Evolutionary conservation across 2,329 filamentous ascomycete species (phyloP).

Genomic region (Arthroderma sp.): DNA sequence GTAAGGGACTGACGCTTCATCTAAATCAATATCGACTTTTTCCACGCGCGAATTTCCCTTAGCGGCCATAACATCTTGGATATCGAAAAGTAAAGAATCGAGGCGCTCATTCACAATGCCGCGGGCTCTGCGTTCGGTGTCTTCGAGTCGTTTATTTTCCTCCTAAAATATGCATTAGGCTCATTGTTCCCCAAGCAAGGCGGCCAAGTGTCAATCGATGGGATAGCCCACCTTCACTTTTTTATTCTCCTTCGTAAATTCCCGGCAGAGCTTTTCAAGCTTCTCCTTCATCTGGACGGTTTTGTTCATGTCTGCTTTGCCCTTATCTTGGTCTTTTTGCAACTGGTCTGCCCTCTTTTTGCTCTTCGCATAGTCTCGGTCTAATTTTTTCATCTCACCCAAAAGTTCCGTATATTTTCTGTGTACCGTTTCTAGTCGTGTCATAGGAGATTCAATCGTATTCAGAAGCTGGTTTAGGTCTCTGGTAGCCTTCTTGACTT

Average conservation of each 20-base stretch:
- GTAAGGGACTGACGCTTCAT: conserved; percentile 58
- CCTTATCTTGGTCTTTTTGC: conserved; percentile 92
- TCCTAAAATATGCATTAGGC: conserved; percentile 39
- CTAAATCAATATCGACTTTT: conserved; percentile 72
- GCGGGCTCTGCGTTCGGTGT: conserved; percentile 70
- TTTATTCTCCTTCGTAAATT: conserved; percentile 94
- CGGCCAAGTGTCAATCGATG: neutral
- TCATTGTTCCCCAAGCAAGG: conserved; percentile 1
- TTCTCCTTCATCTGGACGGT: conserved; percentile 88
- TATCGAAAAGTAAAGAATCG: conserved; percentile 63
- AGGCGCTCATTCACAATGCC: conserved; percentile 75
- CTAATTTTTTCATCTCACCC: conserved; percentile 87
- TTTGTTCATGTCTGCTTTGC: conserved; percentile 77
- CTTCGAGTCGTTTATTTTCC: conserved; percentile 85
- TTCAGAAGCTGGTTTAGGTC: conserved; percentile 74
- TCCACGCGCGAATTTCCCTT: conserved; percentile 72
- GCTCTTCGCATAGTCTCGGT: conserved; percentile 87
- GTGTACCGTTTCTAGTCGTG: conserved; percentile 79
- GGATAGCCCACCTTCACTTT: conserved; percentile 66
- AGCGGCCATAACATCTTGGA: conserved; percentile 78
- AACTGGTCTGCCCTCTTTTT: conserved; percentile 89
- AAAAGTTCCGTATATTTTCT: conserved; percentile 85
- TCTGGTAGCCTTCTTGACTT: conserved; percentile 85
- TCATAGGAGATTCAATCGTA: conserved; percentile 81
- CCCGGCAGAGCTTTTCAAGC: conserved; percentile 86